phyloP scores from a whole-genome alignment of 176 grass and related monocot species.

The Musa beccarii region DNA sequence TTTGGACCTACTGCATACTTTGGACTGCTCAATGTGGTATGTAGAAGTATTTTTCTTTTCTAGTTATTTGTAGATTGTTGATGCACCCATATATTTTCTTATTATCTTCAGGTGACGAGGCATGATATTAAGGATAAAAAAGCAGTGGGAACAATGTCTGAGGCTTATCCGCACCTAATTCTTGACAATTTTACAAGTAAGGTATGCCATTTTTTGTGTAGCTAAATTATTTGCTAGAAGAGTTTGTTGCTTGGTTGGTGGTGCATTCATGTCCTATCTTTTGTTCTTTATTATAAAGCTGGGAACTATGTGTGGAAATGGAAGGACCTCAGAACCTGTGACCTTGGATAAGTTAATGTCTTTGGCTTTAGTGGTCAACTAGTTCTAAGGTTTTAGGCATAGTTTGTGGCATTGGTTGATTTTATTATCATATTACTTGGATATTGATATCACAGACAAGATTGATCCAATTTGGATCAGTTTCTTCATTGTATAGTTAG shows the following conservation, averaged over 20 bases:
- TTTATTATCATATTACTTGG: background rate
- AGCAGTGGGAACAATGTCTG: conserved; percentile 76
- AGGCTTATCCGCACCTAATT: conserved; percentile 89
- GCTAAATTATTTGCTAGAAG: background rate
- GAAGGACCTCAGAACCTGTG: background rate
- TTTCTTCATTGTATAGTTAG: background rate
- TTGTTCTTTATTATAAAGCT: background rate
- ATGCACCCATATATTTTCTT: conserved; percentile 1
- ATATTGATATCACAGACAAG: background rate
- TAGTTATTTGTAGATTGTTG: background rate
- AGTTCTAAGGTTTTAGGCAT: background rate
- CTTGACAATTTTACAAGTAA: conserved; percentile 70
- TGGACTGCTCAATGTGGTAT: conserved; percentile 89
- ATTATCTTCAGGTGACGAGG: conserved; percentile 49
- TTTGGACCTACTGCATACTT: conserved; percentile 84
- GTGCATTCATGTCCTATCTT: background rate
- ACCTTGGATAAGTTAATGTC: background rate
- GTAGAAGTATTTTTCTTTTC: conserved; percentile 20
- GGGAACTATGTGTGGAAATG: background rate
- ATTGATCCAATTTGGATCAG: background rate
- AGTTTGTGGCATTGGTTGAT: background rate
- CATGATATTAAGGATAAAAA: conserved; percentile 96
- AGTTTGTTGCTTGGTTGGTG: background rate
- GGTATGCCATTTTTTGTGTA: conserved; percentile 23
- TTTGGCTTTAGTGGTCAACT: background rate